These are phyloP conservation scores for Lepidium sativum DNA, from an alignment of 345 rosid genomes.

Conservation along the genomic window DNA sequence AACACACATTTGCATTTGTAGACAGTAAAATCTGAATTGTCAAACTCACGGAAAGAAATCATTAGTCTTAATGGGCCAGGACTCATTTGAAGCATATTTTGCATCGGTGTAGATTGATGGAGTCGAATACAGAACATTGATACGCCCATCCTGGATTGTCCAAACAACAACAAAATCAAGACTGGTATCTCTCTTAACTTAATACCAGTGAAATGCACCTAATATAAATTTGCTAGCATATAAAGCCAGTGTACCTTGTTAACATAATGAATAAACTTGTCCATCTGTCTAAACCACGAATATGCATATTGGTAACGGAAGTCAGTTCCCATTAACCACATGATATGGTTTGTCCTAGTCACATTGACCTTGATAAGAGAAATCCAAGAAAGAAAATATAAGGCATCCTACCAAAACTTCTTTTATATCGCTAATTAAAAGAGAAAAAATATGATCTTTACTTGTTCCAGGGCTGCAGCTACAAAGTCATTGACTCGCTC, in stretches of 20 bases:
- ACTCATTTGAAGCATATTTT: constrained; percentile 60
- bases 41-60: constrained; percentile 89
- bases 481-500: constrained; percentile 82
- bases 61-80: constrained; percentile 86
- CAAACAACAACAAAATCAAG: constrained; percentile 3
- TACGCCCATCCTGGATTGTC: constrained; percentile 73
- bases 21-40: neutral
- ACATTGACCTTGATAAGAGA: constrained; percentile 60
- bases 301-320: constrained; percentile 90
- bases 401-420: neutral
- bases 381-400: neutral
- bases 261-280: constrained; percentile 93
- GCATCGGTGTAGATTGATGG: constrained; percentile 89
- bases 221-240: neutral
- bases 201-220: neutral
- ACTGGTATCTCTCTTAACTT: neutral
- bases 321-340: constrained; percentile 97
- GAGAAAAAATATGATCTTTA: constrained; percentile 1
- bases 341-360: constrained; percentile 82
- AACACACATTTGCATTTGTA: neutral
- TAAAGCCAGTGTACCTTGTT: constrained; percentile 45
- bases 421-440: neutral
- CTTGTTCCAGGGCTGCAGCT: constrained; percentile 84
- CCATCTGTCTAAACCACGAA: constrained; percentile 96
- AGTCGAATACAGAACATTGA: constrained; percentile 85